Base-by-base conservation (phyloP, 1,284 basidiomycete species). In the Pseudozyma sp. region DNA sequence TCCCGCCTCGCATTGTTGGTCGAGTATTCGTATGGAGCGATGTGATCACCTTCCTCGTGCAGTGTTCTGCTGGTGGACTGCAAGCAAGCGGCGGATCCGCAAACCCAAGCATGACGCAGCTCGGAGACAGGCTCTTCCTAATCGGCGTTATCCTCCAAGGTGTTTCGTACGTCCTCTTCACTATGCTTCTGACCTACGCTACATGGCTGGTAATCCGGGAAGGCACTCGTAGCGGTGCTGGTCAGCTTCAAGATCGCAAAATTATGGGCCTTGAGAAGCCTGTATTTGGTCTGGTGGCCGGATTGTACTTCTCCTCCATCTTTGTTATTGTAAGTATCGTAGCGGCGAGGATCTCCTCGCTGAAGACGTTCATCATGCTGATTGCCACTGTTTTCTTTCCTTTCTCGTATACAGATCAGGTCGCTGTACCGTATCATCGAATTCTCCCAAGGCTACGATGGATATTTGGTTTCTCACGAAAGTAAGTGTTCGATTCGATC, bases 11-110 rank as follows among this genome's bases (percentile, higher is more conserved):
- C 16, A 70, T 77, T 49, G 72, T 78, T 19, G 73, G 70, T 9
- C 70, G 72, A 45, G 59, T 84, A 42, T 83, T 84, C 45, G 74
- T 83, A 7, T 76, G 73, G 59, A 61, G 58, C 52, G 83, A 85
- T 53, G 76, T 85, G 10, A 34, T 69, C 19, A 81, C 80, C 1
- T 83, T 84, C 54, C 6, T 81, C 11, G 45, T 83, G 6, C 83
- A 83, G 43, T 35, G 50, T n/a, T 61, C 51, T 1, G 77, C 74
- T 31, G 77, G 77, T 35, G 75, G 70, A 10, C 12, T 77, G 18
- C 77, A 79, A 55, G 60, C 77, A 13, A 50, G 40, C 35, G 70
- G 63, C n/a, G 56, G 52, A 21, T 25, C n/a, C 21, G 49, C 38
- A 11, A 56, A 77, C 21, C 73, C 50, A 5, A 56, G 45, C 1